Base-by-base conservation (phyloP, 257 asterid genomes). In the Rubia yunnanensis region DNA sequence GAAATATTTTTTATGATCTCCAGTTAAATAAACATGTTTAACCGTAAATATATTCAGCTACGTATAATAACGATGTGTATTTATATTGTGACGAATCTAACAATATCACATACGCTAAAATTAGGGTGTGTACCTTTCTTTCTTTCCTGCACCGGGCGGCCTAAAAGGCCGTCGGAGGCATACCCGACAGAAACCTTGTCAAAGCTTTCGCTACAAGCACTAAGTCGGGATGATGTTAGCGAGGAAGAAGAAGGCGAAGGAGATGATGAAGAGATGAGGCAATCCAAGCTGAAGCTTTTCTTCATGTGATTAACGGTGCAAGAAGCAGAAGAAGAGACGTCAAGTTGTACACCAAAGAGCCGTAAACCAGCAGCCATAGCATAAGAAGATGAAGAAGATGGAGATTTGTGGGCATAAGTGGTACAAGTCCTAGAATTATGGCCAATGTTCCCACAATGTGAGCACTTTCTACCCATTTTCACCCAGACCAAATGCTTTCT, bases 401-500 rank as follows among this genome's bases (percentile, higher is more conserved):
- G 48, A 14, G 54, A 15, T 48, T 48, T 72, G 46, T 71, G 62
- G 27, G 44, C 34, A 59, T 30, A 48, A 44, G 65, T 23, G 76
- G 60, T 81, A 78, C 97, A 90, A 52, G 97, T 86, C 78, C 94
- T 91, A 72, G 96, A 83, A 78, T 91, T 91, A 77, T 91, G 97
- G 50, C 97, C 97, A 32, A 79, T 78, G 78, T 80, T 84, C 46
- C 96, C 95, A 74, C 97, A 91, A 70, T 84, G 89, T 58, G 96
- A 86, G 81, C 97, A 88, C 78, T 91, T 91, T 34, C 97, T 88
- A 15, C 83, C 94, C 97, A 86, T 91, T 80, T 81, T 79, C 61
- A 50, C 59, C 66, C 54, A 63, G 52, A 36, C 67, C 27, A 27
- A 61, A 27, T 35, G 11, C 55, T 59, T 52, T 38, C 4, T 66